Evolutionary conservation across 371 early-diverging fungal species (phyloP), one percentile per base, ranked within the genome.

Genomic region (Rhizopus stolonifer): DNA sequence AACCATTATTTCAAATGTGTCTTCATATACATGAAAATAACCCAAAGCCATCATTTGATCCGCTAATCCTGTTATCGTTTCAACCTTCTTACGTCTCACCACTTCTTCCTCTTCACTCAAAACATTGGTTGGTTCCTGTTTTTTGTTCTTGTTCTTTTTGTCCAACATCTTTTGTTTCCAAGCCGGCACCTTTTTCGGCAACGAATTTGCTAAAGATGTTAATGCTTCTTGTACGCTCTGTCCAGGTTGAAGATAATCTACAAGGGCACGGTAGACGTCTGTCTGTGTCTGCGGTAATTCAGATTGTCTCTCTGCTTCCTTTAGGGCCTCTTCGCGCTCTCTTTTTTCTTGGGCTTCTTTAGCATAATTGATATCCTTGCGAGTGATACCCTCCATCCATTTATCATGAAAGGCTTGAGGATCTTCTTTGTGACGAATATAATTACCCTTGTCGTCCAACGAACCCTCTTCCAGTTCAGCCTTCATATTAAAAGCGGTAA

Each of bases 401-500:
- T 72, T 77, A 63, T 95, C 96, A 50, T 95, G 94, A 61, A 89
- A 82, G 4, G 80, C 84, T 26, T 91, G 83, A 9, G 91, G 90
- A 58, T 95, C 96, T 22, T 79, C 76, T 51, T 88, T 85, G 61
- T 84, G 82, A 31, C 83, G 81, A 32, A 93, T 72, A 67, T 88
- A 95, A 49, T 92, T 92, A 10, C 94, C 94, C 10, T 77, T 59
- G 21, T 83, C 84, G 59, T 95, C 96, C 63, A 94, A 88, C 34
- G 76, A 80, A 7, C 93, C 93, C 61, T 93, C 93, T 49, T 93
- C 92, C 61, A 93, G 58, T 51, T 94, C 93, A 15, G 84, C 82
- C 17, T 87, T 83, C 90, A 95, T 89, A 58, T 95, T 92, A 61
- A 95, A 93, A 0, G 93, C 90, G 57, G 88, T 89, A 22, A 95